Percentiles rank a stretch among this genome's conserved stretches.
These are phyloP conservation scores for Perilla frutescens DNA, from an alignment of 257 asterid genomes.

Conservation along the genomic window DNA sequence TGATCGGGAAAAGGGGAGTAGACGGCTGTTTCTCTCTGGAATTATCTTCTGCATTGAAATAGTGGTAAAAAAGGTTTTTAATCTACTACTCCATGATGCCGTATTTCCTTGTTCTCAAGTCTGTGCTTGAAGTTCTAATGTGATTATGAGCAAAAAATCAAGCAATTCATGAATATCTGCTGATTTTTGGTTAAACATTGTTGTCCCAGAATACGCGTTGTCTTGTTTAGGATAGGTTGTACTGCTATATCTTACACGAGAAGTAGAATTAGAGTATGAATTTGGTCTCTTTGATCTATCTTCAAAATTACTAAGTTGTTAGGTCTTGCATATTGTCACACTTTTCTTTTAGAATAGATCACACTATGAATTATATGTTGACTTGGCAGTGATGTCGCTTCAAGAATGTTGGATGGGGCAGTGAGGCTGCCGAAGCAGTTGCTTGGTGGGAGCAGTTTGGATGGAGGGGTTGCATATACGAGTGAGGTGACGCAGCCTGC, in stretches of 20 bases:
- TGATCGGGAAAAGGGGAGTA: too few relatives aligned
- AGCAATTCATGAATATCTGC: too few relatives aligned
- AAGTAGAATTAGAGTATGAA: slow-evolving; percentile 18
- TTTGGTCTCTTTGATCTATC: neutral
- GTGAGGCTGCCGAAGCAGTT: slow-evolving; percentile 68
- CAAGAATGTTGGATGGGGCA: slow-evolving; percentile 71
- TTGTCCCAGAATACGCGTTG: too few relatives aligned
- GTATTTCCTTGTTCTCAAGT: too few relatives aligned
- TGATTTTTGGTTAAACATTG: too few relatives aligned
- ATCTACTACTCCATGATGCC: too few relatives aligned
- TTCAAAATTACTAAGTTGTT: neutral
- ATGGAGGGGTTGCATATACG: slow-evolving; percentile 44
- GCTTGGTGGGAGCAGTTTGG: slow-evolving; percentile 47
- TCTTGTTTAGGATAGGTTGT: neutral
- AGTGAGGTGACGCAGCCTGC: slow-evolving; percentile 69
- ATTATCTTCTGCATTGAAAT: too few relatives aligned
- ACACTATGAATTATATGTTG: neutral
- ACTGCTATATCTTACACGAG: neutral
- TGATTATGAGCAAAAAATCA: too few relatives aligned
- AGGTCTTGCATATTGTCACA: slow-evolving; percentile 8
- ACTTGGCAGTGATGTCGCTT: slow-evolving; percentile 54
- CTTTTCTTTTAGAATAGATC: neutral
- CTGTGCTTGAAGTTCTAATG: too few relatives aligned
- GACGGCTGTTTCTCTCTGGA: too few relatives aligned
- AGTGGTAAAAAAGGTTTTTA: too few relatives aligned